Conservation (phyloP, 805 yeast genomes). For the Nakazawaea ishiwadae region DNA sequence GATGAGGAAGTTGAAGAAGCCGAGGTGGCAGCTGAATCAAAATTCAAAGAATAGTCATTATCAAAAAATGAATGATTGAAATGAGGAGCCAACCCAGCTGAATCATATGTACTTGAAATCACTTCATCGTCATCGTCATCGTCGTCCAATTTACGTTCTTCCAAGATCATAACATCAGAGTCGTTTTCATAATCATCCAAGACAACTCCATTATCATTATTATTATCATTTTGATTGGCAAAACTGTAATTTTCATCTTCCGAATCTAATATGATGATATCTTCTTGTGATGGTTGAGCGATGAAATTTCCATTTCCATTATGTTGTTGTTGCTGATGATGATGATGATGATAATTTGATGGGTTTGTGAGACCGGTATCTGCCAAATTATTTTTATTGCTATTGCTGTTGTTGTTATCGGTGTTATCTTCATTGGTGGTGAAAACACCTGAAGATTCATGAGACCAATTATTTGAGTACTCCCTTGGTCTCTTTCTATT, state of each 20-base stretch:
- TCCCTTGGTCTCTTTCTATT: slow-evolving; percentile 36
- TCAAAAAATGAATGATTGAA: slow-evolving; percentile 3
- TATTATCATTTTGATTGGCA: slow-evolving; percentile 14
- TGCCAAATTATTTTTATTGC: not conserved
- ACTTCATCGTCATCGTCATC: slow-evolving; percentile 8
- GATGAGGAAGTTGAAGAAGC: not conserved
- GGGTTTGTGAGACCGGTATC: not conserved
- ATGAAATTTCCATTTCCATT: too few relatives aligned
- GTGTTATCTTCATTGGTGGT: slow-evolving; percentile 19
- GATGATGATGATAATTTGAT: not conserved
- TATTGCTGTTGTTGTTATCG: slow-evolving; percentile 14
- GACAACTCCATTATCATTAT: slow-evolving; percentile 4
- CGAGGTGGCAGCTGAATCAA: not conserved
- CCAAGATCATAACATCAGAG: slow-evolving; percentile 14
- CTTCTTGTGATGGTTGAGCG: slow-evolving; percentile 16
- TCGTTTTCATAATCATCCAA: slow-evolving; percentile 11
- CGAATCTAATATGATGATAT: slow-evolving; percentile 34
- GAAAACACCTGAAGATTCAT: slow-evolving; percentile 12
- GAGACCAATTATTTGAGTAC: slow-evolving; percentile 10
- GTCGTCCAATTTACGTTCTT: slow-evolving; percentile 10
- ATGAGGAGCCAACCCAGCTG: not conserved
- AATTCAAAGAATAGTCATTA: not conserved
- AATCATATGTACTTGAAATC: too few relatives aligned
- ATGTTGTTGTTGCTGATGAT: slow-evolving; percentile 13
- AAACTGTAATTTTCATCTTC: slow-evolving; percentile 29